Evolutionary conservation across 495 filamentous ascomycete species (phyloP).

Genomic region (Hypoxylon trugodes): DNA sequence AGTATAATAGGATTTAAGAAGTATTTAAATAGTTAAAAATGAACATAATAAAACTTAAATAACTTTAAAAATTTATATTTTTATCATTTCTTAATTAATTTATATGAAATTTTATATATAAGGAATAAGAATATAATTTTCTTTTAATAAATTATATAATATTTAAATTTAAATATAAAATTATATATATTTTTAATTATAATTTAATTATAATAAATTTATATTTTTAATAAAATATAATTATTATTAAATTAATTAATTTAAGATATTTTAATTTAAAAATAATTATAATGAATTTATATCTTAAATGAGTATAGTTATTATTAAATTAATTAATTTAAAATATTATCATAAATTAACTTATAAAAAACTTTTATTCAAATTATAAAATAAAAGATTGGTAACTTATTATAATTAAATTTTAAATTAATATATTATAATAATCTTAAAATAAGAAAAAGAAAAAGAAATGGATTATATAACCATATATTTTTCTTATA

Average conservation of each 20-base stretch:
- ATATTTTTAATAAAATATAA: neutral
- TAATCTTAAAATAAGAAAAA: no score
- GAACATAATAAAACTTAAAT: neutral
- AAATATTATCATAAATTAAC: neutral
- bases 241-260: neutral
- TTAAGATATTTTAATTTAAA: neutral
- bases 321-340: neutral
- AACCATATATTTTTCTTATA: no score
- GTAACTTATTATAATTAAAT: no score
- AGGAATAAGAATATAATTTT: neutral
- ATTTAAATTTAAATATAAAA: neutral
- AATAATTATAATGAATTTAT: neutral
- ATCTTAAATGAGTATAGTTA: neutral
- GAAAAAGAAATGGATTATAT: no score
- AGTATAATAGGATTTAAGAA: no score
- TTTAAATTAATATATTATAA: no score
- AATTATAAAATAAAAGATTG: no score
- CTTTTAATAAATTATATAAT: neutral
- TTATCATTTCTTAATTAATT: neutral
- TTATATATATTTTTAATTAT: neutral
- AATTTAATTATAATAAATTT: neutral
- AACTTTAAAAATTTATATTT: neutral
- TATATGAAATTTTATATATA: neutral
- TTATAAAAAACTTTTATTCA: no score
- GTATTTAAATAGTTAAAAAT: no score